Evolutionary conservation across 495 filamentous ascomycete species (phyloP), one percentile per base, ranked within the genome.

Genomic region (Rostrohypoxylon terebratum): DNA sequence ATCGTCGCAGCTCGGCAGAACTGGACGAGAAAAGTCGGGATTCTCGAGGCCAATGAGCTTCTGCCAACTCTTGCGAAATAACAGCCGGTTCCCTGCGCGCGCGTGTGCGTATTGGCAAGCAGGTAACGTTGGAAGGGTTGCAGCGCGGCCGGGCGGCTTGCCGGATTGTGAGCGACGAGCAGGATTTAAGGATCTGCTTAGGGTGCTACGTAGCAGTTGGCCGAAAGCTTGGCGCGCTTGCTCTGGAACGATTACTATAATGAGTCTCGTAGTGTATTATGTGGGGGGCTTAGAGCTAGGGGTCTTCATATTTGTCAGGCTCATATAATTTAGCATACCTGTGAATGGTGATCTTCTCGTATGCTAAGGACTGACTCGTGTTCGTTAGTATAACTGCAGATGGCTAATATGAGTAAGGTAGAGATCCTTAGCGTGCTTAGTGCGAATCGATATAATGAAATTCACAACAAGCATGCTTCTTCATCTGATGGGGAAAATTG

Each of bases 1-100:
- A 68, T 68, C 70, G 70, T 68, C 70, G 33, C 54, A 51, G 28
- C 63, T 55, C 47, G 63, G 69, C 63, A 54, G 59, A 72, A 58
- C 31, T n/a, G 33, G 33, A 58, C 16, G 33, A 21, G 44, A 50
- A 48, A 4, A 38, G n/a, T 38, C 31, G 54, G 54, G 33, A 58
- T 23, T 21, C 21, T 58, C 9, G 3, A 25, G 50, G 14, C 70
- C 70, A 68, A 68, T 60, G 59, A 53, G 18, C 33, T 34, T 13
- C 13, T 47, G 70, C 70, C 70, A 68, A 28, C 70, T 4, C 16
- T 51, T 59, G 65, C 68, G 53, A 72, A 63, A 66, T 67, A 45
- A 51, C 20, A 14, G 5, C 16, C n/a, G 40, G 40, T 20, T 36
- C 28, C 42, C 20, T 63, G 38, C 57, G 51, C 21, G 50, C 66